These are phyloP conservation scores for Sporothrix dimorphospora DNA, from an alignment of 2,329 filamentous ascomycete species.

Conservation along the genomic window DNA sequence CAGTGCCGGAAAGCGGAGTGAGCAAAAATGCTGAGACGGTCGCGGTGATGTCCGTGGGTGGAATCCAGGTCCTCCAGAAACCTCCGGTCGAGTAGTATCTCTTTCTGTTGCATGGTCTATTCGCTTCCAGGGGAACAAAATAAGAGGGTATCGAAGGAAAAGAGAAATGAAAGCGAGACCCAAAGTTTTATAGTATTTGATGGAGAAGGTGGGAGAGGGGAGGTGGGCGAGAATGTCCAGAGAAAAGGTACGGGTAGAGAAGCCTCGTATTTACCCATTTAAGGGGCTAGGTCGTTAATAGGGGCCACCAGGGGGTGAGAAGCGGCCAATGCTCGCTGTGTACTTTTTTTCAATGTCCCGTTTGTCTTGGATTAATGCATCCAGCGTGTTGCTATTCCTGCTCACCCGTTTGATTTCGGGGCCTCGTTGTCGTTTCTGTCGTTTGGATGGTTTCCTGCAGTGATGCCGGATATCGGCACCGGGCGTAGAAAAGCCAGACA, in stretches of 20 bases:
- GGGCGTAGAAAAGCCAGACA: not conserved
- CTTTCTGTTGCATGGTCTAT: constrained; percentile 30
- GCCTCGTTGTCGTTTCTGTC: not conserved
- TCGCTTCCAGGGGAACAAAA: not conserved
- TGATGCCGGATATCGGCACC: not conserved
- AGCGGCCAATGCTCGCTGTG: not conserved
- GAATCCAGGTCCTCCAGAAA: constrained; percentile 22
- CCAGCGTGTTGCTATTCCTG: not conserved
- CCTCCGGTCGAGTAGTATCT: constrained; percentile 26
- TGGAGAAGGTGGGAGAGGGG: not conserved
- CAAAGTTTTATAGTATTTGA: not conserved
- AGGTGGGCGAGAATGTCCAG: not conserved
- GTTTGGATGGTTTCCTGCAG: not conserved
- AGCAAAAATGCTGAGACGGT: not conserved
- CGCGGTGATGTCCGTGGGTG: not conserved
- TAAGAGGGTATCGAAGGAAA: not conserved
- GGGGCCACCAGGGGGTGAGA: not conserved
- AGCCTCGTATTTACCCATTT: not conserved
- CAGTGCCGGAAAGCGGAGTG: not conserved
- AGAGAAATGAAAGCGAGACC: not conserved
- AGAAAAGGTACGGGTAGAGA: not conserved
- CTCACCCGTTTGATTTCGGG: not conserved
- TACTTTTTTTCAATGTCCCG: not conserved
- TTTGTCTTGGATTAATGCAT: not conserved
- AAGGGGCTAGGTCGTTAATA: not conserved